phyloP scores from a whole-genome alignment of 768 basidiomycete genomes.

The Russula vinacea region DNA sequence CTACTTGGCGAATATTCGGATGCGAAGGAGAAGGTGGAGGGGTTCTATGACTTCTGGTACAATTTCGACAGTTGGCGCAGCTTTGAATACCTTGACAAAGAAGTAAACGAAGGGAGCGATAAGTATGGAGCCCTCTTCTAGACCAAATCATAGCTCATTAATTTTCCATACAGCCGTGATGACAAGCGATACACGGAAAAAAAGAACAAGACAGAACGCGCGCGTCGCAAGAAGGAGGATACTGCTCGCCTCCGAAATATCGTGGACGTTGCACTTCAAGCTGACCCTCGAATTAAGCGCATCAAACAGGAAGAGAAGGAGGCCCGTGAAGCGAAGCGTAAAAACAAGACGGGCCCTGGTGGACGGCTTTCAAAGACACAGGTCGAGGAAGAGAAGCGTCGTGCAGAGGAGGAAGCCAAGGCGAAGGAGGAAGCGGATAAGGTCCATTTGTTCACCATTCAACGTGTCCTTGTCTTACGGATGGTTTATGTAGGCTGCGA shows the following conservation, averaged over 20 bases:
- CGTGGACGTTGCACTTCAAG: constrained; percentile 77
- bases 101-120: constrained; percentile 96
- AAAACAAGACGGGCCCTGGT: constrained; percentile 45
- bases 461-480: neutral
- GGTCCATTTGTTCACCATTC: constrained; percentile 40
- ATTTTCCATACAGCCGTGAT: constrained; percentile 63
- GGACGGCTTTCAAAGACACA: constrained; percentile 50
- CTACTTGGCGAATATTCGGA: constrained; percentile 67
- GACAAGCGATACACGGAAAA: constrained; percentile 99
- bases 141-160: neutral
- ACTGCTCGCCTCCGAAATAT: constrained; percentile 81
- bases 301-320: constrained; percentile 97
- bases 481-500: constrained; percentile 43
- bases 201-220: constrained; percentile 98
- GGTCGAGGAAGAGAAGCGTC: constrained; percentile 56
- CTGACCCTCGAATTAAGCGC: constrained; percentile 94
- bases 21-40: constrained; percentile 78
- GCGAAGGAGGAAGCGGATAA: constrained; percentile 84
- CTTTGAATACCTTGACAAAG: constrained; percentile 98
- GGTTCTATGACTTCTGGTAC: constrained; percentile 99
- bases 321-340: constrained; percentile 88
- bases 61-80: constrained; percentile 98
- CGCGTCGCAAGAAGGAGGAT: constrained; percentile 95
- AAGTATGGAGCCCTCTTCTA: constrained; percentile 50
- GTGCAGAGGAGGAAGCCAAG: constrained; percentile 67